Conservation (phyloP, 371 early-diverging fungal genomes). For the Rhizomucor pusillus region DNA sequence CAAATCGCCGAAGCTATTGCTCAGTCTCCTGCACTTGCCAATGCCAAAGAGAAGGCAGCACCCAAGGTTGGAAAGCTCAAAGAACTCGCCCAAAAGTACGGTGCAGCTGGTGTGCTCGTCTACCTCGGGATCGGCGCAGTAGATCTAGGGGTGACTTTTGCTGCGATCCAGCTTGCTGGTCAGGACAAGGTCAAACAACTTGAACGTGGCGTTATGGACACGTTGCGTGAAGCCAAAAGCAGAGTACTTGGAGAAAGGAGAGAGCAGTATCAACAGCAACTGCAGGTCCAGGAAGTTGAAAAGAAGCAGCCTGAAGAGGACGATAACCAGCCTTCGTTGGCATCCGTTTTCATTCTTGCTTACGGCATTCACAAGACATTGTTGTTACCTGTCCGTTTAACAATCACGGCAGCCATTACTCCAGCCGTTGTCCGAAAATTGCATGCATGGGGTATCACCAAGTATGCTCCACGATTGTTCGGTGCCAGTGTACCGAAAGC, state of each 20-base stretch:
- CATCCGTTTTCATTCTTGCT: conserved; percentile 42
- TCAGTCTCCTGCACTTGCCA: conserved; percentile 1
- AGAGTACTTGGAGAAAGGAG: conserved; percentile 6
- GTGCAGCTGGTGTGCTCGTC: conserved; percentile 38
- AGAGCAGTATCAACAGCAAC: conserved; percentile 3
- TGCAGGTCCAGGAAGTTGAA: neutral
- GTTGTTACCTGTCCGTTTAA: conserved; percentile 43
- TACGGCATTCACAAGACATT: conserved; percentile 53
- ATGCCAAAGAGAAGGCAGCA: conserved; percentile 19
- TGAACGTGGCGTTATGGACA: conserved; percentile 27
- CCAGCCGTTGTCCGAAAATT: conserved; percentile 43
- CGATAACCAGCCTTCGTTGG: conserved; percentile 28
- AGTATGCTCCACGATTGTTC: conserved; percentile 34
- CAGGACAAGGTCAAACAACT: conserved; percentile 37
- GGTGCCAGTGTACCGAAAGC: neutral
- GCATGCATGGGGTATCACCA: conserved; percentile 37
- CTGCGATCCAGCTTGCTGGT: conserved; percentile 36
- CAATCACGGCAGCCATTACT: conserved; percentile 45
- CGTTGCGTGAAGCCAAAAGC: conserved; percentile 14
- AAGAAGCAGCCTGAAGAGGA: conserved; percentile 1
- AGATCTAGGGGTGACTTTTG: conserved; percentile 35
- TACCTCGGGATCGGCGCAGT: conserved; percentile 41
- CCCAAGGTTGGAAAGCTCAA: conserved; percentile 29
- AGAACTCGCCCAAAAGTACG: conserved; percentile 38
- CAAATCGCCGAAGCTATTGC: too few species aligned